Conservation (phyloP, 306 rosid species). For the Macrotyloma uniflorum region DNA sequence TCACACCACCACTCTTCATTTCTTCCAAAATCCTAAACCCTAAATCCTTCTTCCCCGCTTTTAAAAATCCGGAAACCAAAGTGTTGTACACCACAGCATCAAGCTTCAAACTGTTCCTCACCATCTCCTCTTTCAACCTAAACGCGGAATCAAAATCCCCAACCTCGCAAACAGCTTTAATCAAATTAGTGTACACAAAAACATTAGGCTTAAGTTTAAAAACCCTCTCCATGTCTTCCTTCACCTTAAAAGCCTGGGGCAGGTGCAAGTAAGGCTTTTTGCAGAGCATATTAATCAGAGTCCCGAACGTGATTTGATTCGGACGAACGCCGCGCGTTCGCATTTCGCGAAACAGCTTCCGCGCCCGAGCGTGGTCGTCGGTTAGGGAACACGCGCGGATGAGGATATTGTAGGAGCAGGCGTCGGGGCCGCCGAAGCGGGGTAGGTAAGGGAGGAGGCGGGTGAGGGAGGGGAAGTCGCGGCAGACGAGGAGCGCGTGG, state of each 20-base stretch:
- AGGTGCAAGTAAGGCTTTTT: constrained; percentile 37
- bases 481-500: constrained; percentile 53
- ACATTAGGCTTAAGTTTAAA: constrained; percentile 51
- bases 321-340: constrained; percentile 42
- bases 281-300: constrained; percentile 58
- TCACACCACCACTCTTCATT: constrained; percentile 57
- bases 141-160: constrained; percentile 59
- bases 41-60: constrained; percentile 63
- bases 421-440: constrained; percentile 52
- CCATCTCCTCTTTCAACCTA: constrained; percentile 74
- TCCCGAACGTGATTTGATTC: constrained; percentile 58
- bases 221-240: constrained; percentile 52
- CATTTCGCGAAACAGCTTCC: constrained; percentile 70
- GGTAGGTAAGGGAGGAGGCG: constrained; percentile 27
- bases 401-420: constrained; percentile 72
- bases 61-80: constrained; percentile 52
- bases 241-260: constrained; percentile 58
- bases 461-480: constrained; percentile 45
- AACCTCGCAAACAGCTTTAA: constrained; percentile 58
- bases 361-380: constrained; percentile 44
- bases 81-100: constrained; percentile 61
- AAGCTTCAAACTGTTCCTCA: constrained; percentile 41
- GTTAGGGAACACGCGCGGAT: constrained; percentile 43
- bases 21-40: constrained; percentile 56
- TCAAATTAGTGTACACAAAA: constrained; percentile 53